A percentile compares a stretch with the other conserved stretches of the same genome.
phyloP scores from a whole-genome alignment of 2,329 filamentous ascomycete genomes.

The Pseudogymnoascus sp. region DNA sequence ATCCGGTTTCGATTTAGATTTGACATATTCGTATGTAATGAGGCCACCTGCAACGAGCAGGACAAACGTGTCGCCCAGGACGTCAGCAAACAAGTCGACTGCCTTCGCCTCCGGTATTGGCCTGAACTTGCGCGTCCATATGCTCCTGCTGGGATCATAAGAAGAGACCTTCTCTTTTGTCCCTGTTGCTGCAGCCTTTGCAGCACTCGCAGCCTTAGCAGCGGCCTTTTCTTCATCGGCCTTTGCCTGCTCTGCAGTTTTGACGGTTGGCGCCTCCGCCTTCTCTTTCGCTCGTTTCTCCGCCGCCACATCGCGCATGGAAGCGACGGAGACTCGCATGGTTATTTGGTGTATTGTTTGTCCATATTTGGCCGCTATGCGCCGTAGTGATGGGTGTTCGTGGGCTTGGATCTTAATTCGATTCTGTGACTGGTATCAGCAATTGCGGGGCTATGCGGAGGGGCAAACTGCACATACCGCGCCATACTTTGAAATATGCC shows the following conservation, averaged over 20 bases:
- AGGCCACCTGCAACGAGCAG: slow-evolving; percentile 49
- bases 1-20: slow-evolving; percentile 53
- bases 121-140: slow-evolving; percentile 57
- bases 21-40: slow-evolving; percentile 56
- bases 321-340: slow-evolving; percentile 55
- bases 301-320: slow-evolving; percentile 50
- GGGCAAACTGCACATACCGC: slow-evolving; percentile 44
- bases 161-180: slow-evolving; percentile 16
- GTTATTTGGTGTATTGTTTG: slow-evolving; percentile 60
- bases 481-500: slow-evolving; percentile 62
- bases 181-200: slow-evolving; percentile 25
- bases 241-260: slow-evolving; percentile 54
- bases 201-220: slow-evolving; percentile 33
- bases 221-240: slow-evolving; percentile 43
- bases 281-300: slow-evolving; percentile 54
- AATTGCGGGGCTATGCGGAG: neutral
- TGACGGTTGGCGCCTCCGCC: slow-evolving; percentile 57
- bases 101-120: slow-evolving; percentile 58
- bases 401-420: slow-evolving; percentile 60
- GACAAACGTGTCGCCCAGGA: slow-evolving; percentile 57
- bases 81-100: slow-evolving; percentile 60
- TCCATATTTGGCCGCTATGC: slow-evolving; percentile 54
- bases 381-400: slow-evolving; percentile 54
- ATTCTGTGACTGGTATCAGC: slow-evolving; percentile 40
- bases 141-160: slow-evolving; percentile 34